Evolutionary conservation across 306 rosid species (phyloP), one percentile per base, ranked within the genome.

Genomic region (Ormosia emarginata): DNA sequence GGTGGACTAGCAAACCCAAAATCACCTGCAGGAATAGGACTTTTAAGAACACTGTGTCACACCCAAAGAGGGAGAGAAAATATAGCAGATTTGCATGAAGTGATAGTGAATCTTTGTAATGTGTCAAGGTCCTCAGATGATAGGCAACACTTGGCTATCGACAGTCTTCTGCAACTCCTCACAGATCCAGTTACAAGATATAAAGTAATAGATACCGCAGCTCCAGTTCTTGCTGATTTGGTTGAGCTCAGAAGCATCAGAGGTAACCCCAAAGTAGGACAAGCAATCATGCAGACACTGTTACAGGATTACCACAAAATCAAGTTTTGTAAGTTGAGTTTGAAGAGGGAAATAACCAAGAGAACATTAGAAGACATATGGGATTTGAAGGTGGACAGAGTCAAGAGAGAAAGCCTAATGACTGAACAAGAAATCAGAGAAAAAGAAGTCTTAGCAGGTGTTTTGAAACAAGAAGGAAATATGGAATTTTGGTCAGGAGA

Each of bases 371-470:
- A 69, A 71, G 90, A 89, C 69, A 44, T 86, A 17, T 92, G 97
- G 97, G 92, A 87, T n/a, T 65, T 87, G 79, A 90, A 89, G 88
- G 93, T 92, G 15, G 94, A 89, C 8, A 92, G 90, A 78, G 85
- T 75, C 17, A 89, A 57, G 85, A 90, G 75, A 83, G 91, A 92
- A 74, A 87, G 84, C 71, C 6, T 90, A 5, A 82, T 90, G 90
- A 74, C 65, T 8, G 81, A 88, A 39, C 9, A 83, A 81, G 92
- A 89, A 69, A 30, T 82, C 3, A 85, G 73, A 69, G 88, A 89
- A 84, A 92, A 81, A 43, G 71, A 84, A 49, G 79, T 73, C 7
- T 36, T 77, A 74, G 89, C 77, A 43, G 66, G 78, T 1, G 30
- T 74, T 49, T 46, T 89, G 40, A 92, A 89, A 58, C 75, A 63